A percentile compares a stretch with the other conserved stretches of the same genome.
Evolutionary conservation across 768 basidiomycete genomes (phyloP).

Genomic region (Kwoniella mangroviensis): DNA sequence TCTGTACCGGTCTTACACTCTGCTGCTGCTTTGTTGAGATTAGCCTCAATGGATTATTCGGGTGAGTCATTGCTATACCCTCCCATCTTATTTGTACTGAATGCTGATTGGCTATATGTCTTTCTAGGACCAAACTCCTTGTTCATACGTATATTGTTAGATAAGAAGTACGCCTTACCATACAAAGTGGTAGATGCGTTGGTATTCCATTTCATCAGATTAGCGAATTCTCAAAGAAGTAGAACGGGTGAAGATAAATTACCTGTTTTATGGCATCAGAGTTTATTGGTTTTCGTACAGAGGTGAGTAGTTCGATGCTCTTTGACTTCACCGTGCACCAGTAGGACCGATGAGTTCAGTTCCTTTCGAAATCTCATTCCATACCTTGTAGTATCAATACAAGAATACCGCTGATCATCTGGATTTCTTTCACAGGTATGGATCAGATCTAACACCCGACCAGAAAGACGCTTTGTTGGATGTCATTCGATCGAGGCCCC

Average conservation of each 20-base stretch:
- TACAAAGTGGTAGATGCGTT: conserved; percentile 97
- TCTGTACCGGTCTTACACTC: conserved; percentile 96
- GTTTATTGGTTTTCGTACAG: conserved; percentile 89
- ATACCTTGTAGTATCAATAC: too few relatives aligned
- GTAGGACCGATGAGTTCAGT: too few relatives aligned
- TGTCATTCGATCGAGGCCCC: conserved; percentile 81
- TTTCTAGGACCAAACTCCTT: conserved; percentile 88
- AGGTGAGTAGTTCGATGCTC: conserved; percentile 63
- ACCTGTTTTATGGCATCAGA: conserved; percentile 99
- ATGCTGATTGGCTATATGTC: background rate
- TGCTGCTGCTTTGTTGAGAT: conserved; percentile 87
- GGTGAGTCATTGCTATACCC: conserved; percentile 61
- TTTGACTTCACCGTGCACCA: too few relatives aligned
- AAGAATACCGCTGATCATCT: background rate
- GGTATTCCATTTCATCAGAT: conserved; percentile 96
- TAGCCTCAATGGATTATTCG: conserved; percentile 95
- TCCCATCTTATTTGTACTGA: background rate
- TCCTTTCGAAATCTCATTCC: background rate
- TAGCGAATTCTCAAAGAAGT: conserved; percentile 78
- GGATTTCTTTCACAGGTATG: conserved; percentile 69
- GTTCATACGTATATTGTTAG: conserved; percentile 93
- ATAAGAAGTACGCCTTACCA: conserved; percentile 97
- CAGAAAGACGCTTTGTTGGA: conserved; percentile 98
- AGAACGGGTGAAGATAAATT: conserved; percentile 74
- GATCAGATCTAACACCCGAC: conserved; percentile 89